phyloP scores from a whole-genome alignment of 345 rosid species.

The Acer campestre region DNA sequence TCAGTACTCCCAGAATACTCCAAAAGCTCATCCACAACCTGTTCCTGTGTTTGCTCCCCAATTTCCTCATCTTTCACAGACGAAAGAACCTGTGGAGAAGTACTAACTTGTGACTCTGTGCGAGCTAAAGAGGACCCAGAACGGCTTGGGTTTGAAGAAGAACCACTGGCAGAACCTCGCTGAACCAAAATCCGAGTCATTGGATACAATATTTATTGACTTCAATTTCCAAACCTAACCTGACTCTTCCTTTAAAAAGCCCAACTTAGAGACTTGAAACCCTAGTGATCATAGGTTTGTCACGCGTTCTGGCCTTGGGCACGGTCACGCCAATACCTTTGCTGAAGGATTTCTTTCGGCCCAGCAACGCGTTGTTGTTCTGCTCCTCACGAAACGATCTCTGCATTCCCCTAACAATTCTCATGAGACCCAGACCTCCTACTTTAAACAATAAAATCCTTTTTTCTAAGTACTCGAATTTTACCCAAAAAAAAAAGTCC shows the following conservation, averaged over 20 bases:
- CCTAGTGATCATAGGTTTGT: slow-evolving; percentile 55
- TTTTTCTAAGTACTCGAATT: slow-evolving; percentile 48
- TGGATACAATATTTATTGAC: slow-evolving; percentile 12
- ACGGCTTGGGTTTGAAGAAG: slow-evolving; percentile 78
- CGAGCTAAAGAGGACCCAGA: slow-evolving; percentile 64
- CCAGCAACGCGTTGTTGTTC: slow-evolving; percentile 43
- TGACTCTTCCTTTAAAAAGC: slow-evolving; percentile 25
- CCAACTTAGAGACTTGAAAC: slow-evolving; percentile 40
- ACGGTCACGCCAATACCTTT: slow-evolving; percentile 73
- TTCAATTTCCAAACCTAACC: slow-evolving; percentile 18
- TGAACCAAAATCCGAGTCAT: slow-evolving; percentile 98
- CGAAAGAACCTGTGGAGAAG: slow-evolving; percentile 40
- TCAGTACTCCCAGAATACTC: slow-evolving; percentile 52
- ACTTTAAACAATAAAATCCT: slow-evolving; percentile 66
- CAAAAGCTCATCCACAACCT: slow-evolving; percentile 49
- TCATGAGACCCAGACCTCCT: slow-evolving; percentile 85
- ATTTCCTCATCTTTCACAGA: slow-evolving; percentile 67
- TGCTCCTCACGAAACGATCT: slow-evolving; percentile 69
- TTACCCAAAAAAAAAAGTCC: slow-evolving; percentile 45
- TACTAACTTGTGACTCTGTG: slow-evolving; percentile 48
- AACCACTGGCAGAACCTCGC: slow-evolving; percentile 71
- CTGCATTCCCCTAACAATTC: slow-evolving; percentile 99
- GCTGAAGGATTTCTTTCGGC: slow-evolving; percentile 88
- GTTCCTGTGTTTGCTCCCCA: slow-evolving; percentile 56
- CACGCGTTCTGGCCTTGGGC: slow-evolving; percentile 89